Percentiles rank a stretch among this genome's conserved stretches.
Conservation (phyloP, 2,329 filamentous ascomycete species). For the Colletotrichum orbiculare region DNA sequence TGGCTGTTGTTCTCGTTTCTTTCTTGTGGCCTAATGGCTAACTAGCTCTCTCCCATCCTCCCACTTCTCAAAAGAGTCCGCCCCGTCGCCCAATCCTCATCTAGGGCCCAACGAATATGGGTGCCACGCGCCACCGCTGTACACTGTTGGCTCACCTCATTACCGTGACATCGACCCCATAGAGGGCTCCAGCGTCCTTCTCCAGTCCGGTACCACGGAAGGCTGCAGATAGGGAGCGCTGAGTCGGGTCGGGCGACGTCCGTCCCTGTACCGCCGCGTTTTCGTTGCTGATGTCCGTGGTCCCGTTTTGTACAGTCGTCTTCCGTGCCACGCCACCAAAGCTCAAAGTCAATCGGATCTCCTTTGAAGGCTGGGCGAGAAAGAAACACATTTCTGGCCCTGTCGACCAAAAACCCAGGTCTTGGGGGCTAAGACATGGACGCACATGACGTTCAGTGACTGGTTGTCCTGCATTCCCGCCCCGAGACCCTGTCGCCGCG, state of each 20-base stretch:
- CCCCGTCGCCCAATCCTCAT: neutral
- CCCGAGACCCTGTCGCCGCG: conserved; percentile 17
- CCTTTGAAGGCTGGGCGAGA: too few relatives aligned
- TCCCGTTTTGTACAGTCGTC: conserved; percentile 16
- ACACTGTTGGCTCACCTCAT: conserved; percentile 23
- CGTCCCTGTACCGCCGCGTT: conserved; percentile 12
- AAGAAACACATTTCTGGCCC: conserved; percentile 14
- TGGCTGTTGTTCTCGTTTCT: conserved; percentile 11
- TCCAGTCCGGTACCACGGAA: conserved; percentile 15
- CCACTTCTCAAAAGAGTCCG: neutral
- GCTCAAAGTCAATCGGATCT: conserved; percentile 17
- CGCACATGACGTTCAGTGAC: conserved; percentile 20
- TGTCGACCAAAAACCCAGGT: conserved; percentile 22
- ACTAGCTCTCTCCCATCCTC: neutral
- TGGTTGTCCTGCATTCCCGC: neutral
- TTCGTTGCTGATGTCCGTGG: conserved; percentile 20
- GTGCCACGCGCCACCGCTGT: conserved; percentile 9
- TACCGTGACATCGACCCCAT: conserved; percentile 22
- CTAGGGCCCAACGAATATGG: conserved; percentile 2
- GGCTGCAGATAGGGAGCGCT: conserved; percentile 20
- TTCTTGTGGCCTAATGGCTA: neutral
- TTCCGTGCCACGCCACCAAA: conserved; percentile 2
- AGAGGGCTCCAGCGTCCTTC: conserved; percentile 7
- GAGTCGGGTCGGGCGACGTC: conserved; percentile 29
- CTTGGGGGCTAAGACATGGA: conserved; percentile 27